Percentiles rank a stretch among this genome's conserved stretches.
Evolutionary conservation across 192 early-diverging fungal species (phyloP).

Genomic region (Umbelopsis sp.): DNA sequence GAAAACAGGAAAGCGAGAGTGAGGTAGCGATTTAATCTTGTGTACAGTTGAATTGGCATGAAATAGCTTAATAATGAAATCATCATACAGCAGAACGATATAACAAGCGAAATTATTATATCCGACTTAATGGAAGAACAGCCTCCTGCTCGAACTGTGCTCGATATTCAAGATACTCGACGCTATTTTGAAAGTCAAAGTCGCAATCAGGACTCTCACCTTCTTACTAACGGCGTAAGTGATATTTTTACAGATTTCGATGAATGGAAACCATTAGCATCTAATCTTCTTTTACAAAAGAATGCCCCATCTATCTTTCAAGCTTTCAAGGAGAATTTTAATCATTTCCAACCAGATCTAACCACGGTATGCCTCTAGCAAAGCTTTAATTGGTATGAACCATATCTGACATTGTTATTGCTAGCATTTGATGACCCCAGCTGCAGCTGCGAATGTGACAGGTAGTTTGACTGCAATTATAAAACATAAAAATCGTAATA

Average conservation of each 20-base stretch:
- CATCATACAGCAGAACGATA: conserved; percentile 38
- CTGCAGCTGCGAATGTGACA: conserved; percentile 28
- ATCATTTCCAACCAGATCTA: conserved; percentile 35
- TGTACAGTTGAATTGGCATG: background rate
- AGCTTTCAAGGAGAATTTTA: conserved; percentile 25
- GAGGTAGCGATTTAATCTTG: background rate
- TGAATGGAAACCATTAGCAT: background rate
- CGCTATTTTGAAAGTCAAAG: conserved; percentile 79
- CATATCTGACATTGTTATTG: background rate
- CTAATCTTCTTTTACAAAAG: background rate
- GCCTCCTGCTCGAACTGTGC: conserved; percentile 49
- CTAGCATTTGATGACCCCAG: conserved; percentile 26
- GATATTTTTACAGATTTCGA: background rate
- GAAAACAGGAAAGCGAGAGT: background rate
- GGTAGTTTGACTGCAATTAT: conserved; percentile 20
- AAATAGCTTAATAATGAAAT: background rate
- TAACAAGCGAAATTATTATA: conserved; percentile 65
- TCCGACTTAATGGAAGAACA: conserved; percentile 65
- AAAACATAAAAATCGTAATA: conserved; percentile 16
- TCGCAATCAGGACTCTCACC: conserved; percentile 21
- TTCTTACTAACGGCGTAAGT: conserved; percentile 7
- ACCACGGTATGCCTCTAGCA: background rate
- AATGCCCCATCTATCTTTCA: conserved; percentile 1
- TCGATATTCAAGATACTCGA: conserved; percentile 77
- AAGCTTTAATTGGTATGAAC: background rate